Evolutionary conservation across 2,329 filamentous ascomycete genomes (phyloP).

Genomic region (Trichoderma cornu-damae): DNA sequence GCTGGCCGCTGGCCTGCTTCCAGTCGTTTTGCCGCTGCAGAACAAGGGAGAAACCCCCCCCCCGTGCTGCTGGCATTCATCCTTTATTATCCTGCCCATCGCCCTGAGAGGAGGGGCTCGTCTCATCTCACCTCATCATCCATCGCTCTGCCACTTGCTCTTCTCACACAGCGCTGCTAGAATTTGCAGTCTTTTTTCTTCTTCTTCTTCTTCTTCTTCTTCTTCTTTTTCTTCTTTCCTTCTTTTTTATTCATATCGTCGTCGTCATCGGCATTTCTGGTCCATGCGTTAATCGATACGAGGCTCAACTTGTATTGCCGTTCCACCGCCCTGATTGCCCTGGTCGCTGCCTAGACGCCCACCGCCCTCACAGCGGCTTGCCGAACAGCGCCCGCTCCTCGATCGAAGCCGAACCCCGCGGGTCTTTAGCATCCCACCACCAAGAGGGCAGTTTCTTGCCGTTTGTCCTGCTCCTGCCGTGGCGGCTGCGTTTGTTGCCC

Average conservation of each 20-base stretch:
- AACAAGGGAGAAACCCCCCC: neutral
- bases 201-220: too few species aligned
- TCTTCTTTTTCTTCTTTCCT: too few species aligned
- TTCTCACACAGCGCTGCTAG: neutral
- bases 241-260: too few species aligned
- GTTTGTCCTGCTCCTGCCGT: constrained; percentile 20
- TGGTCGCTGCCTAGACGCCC: constrained; percentile 8
- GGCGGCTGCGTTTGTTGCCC: constrained; percentile 18
- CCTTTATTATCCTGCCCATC: constrained; percentile 6
- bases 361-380: constrained; percentile 13
- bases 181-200: neutral
- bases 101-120: constrained; percentile 6
- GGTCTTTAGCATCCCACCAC: constrained; percentile 23
- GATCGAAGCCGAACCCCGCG: constrained; percentile 23
- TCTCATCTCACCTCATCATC: neutral
- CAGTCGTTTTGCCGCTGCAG: neutral
- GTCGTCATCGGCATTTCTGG: neutral
- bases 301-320: neutral
- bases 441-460: neutral
- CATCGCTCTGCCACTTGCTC: neutral
- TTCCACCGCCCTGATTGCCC: constrained; percentile 13
- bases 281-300: constrained; percentile 10
- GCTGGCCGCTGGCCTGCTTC: constrained; percentile 22
- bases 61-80: neutral
- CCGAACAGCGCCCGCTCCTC: constrained; percentile 3